phyloP scores from a whole-genome alignment of 345 rosid species.

The Chamaenerion angustifolium region DNA sequence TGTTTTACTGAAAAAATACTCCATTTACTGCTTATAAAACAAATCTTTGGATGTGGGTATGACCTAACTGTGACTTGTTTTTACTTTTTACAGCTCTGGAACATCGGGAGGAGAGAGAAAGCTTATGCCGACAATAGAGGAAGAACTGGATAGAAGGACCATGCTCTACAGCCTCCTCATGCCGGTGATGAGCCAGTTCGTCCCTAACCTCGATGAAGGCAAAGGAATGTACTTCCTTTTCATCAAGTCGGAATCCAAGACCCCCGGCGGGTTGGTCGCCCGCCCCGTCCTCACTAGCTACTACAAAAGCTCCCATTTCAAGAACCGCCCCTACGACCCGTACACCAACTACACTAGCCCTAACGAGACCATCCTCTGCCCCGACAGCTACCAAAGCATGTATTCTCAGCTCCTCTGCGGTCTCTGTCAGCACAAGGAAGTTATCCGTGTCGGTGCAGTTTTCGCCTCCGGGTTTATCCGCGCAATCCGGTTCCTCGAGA shows the following conservation, averaged over 20 bases:
- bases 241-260: too few species aligned
- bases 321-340: too few species aligned
- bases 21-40: too few species aligned
- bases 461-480: conserved; percentile 84
- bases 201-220: too few species aligned
- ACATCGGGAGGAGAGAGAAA: conserved; percentile 97
- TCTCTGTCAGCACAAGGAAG: conserved; percentile 48
- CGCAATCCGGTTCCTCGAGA: conserved; percentile 69
- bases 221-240: too few species aligned
- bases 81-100: conserved; percentile 52
- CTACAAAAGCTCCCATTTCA: too few species aligned
- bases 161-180: conserved; percentile 65
- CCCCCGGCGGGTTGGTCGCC: too few species aligned
- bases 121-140: conserved; percentile 77
- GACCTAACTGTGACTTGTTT: not conserved
- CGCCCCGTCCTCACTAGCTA: too few species aligned
- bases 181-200: conserved; percentile 84
- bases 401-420: conserved; percentile 85
- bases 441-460: conserved; percentile 80
- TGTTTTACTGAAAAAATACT: not conserved
- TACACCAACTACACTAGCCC: too few species aligned
- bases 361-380: conserved; percentile 35
- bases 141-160: conserved; percentile 71
- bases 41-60: not conserved
- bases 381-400: conserved; percentile 86